These are phyloP conservation scores for Phoenix roebelenii DNA, from an alignment of 176 grass and related monocot species.

Conservation along the genomic window DNA sequence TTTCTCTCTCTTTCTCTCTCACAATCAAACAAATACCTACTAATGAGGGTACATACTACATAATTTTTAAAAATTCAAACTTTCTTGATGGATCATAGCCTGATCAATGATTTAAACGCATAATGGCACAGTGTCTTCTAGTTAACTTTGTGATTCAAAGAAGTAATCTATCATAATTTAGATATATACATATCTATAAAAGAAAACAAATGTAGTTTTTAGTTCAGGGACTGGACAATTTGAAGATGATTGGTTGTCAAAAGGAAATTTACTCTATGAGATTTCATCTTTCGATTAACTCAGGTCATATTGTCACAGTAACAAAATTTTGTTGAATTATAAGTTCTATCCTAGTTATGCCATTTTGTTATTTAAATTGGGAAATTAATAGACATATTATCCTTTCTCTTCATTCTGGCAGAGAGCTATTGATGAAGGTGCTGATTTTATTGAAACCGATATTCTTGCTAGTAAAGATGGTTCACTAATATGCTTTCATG, in stretches of 20 bases:
- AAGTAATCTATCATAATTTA: too few relatives aligned
- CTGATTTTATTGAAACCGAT: constrained; percentile 84
- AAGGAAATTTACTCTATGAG: background rate
- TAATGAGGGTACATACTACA: too few relatives aligned
- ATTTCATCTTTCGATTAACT: background rate
- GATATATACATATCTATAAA: too few relatives aligned
- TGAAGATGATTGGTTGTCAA: background rate
- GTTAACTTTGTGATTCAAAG: too few relatives aligned
- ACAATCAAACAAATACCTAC: too few relatives aligned
- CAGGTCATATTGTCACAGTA: background rate
- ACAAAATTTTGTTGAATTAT: background rate
- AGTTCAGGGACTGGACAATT: too few relatives aligned
- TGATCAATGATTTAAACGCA: too few relatives aligned
- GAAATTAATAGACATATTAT: background rate
- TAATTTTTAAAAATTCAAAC: too few relatives aligned
- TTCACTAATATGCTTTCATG: constrained; percentile 60
- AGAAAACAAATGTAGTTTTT: too few relatives aligned
- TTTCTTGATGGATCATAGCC: too few relatives aligned
- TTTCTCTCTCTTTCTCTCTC: too few relatives aligned
- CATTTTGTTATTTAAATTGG: background rate
- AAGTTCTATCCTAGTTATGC: background rate
- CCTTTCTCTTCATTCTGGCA: constrained; percentile 19
- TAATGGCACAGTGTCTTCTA: too few relatives aligned
- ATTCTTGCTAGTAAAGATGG: constrained; percentile 70
- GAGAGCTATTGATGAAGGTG: constrained; percentile 76